A percentile compares a stretch with the other conserved stretches of the same genome.
Conservation (phyloP, 2,329 filamentous ascomycete genomes). For the Colletotrichum filicis region DNA sequence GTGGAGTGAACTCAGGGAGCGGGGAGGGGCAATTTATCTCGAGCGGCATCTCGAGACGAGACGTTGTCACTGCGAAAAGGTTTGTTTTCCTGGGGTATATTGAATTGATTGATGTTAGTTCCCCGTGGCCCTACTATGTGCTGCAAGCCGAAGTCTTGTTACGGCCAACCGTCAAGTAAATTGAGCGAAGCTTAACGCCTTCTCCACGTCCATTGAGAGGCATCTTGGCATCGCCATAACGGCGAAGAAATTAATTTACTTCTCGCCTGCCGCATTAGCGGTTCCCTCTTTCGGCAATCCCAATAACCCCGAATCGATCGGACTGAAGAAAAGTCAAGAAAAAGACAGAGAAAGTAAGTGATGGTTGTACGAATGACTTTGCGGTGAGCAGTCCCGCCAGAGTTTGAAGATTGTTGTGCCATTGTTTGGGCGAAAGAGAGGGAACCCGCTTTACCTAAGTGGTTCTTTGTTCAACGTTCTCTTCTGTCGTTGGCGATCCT, state of each 20-base stretch:
- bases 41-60: conserved; percentile 24
- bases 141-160: not conserved
- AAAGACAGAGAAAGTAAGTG: not conserved
- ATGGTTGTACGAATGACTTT: not conserved
- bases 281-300: not conserved
- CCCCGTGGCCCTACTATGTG: not conserved
- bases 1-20: no score
- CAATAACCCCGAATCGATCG: not conserved
- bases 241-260: not conserved
- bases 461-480: not conserved
- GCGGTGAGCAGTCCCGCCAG: not conserved
- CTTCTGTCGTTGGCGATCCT: not conserved
- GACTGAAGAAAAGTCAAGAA: not conserved
- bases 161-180: conserved; percentile 14
- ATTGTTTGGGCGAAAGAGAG: not conserved
- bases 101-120: not conserved
- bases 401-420: not conserved
- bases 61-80: not conserved
- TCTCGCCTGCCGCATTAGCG: not conserved
- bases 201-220: not conserved
- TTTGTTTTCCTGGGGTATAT: conserved; percentile 14
- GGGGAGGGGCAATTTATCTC: conserved; percentile 27
- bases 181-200: not conserved
- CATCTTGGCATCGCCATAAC: not conserved
- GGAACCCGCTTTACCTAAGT: not conserved